Percentiles rank a stretch among this genome's conserved stretches.
Conservation (phyloP, 2,329 filamentous ascomycete genomes). For the Fusarium sp. region DNA sequence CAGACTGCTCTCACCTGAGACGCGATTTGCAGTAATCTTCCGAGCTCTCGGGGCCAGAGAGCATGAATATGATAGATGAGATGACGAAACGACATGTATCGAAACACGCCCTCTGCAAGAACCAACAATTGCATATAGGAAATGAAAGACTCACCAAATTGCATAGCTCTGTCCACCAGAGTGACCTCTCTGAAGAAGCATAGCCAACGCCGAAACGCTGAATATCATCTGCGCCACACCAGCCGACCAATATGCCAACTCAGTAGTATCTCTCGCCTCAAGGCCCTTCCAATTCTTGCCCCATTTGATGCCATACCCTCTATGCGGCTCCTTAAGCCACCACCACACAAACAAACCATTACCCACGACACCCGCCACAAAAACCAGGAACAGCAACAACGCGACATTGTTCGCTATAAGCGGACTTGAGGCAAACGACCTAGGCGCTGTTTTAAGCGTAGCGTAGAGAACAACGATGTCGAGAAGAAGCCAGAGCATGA, state of each 20-base stretch:
- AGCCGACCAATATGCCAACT: constrained; percentile 61
- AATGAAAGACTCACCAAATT: constrained; percentile 58
- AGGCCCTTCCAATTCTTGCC: constrained; percentile 56
- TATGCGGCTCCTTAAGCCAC: constrained; percentile 57
- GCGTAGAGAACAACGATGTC: constrained; percentile 59
- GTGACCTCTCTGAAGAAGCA: constrained; percentile 57
- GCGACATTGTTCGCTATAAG: constrained; percentile 54
- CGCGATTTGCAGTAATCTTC: constrained; percentile 18
- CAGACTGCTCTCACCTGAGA: constrained; percentile 12
- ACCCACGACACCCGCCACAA: constrained; percentile 49
- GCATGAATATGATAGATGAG: background rate
- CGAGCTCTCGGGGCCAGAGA: background rate
- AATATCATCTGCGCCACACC: constrained; percentile 55
- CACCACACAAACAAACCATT: constrained; percentile 57
- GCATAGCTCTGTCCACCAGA: constrained; percentile 59
- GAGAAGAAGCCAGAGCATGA: constrained; percentile 59
- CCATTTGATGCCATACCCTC: constrained; percentile 54
- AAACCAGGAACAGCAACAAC: constrained; percentile 48
- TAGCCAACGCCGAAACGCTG: constrained; percentile 53
- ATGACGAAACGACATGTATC: background rate
- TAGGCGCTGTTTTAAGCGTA: constrained; percentile 54
- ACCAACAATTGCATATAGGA: constrained; percentile 23
- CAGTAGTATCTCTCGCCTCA: constrained; percentile 58
- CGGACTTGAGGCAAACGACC: constrained; percentile 55
- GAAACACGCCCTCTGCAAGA: constrained; percentile 21